Conservation (phyloP, 2,329 filamentous ascomycete species). For the Monilinia aucupariae region DNA sequence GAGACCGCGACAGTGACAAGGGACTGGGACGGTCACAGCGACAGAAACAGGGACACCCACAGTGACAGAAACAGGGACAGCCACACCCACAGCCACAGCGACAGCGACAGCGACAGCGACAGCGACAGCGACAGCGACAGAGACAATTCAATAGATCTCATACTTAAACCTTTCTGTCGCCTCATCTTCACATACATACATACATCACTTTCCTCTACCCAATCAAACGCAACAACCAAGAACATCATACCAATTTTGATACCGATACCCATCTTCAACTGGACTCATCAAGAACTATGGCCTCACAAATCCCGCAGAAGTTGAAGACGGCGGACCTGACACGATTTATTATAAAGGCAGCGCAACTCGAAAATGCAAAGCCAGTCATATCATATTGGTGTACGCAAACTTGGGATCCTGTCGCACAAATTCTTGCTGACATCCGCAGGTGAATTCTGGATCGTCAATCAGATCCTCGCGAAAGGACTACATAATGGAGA, state of each 20-base stretch:
- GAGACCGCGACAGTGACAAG: too few species aligned
- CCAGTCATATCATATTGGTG: conserved; percentile 95
- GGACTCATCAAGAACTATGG: conserved; percentile 49
- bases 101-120: too few species aligned
- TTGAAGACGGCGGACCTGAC: conserved; percentile 77
- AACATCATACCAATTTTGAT: too few species aligned
- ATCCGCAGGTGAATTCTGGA: conserved; percentile 74
- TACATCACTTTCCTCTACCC: background rate
- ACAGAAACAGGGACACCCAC: too few species aligned
- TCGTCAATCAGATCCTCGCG: conserved; percentile 83
- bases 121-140: too few species aligned
- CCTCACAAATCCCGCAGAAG: conserved; percentile 61
- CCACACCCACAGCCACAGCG: too few species aligned
- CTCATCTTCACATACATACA: background rate
- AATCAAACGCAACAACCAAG: background rate
- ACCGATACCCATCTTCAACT: background rate
- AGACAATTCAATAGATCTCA: background rate
- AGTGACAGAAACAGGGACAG: too few species aligned
- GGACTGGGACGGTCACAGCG: too few species aligned
- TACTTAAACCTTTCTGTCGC: background rate
- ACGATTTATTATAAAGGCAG: conserved; percentile 76
- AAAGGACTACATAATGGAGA: conserved; percentile 74
- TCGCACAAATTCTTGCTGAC: conserved; percentile 20
- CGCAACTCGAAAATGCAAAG: conserved; percentile 77
- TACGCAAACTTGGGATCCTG: conserved; percentile 43